Base-by-base conservation (phyloP, 2,329 filamentous ascomycete species). In the Alternaria sp. region DNA sequence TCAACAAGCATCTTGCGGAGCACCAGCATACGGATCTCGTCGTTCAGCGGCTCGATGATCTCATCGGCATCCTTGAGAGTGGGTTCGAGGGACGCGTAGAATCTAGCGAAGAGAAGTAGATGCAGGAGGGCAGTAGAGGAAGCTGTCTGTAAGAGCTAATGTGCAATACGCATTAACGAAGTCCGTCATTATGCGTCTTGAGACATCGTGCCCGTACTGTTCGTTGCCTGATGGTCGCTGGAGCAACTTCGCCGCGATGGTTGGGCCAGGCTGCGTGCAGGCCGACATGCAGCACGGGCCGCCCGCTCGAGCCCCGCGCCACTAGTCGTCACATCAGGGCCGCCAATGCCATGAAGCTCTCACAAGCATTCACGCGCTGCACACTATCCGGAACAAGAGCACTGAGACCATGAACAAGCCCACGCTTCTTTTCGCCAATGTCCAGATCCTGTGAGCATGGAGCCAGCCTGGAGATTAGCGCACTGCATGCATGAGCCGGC, bases 1-100 rank as follows among this genome's bases (percentile, higher is more conserved):
- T 86, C n/a, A 97, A 97, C 76, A 80, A 79, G 59, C 85, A 90
- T 67, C 77, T 97, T 61, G 87, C 85, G 8, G 84, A 87, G 23
- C 91, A 96, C 75, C 86, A 89, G 67, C 88, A 93, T 77, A 96
- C 93, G 0, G 93, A 96, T 79, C 73, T 95, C 49, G 89, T 89
- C 11, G 90, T 97, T 55, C 78, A 81, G 55, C 65, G 73, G 74
- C 77, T 97, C 63, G 93, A 96, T 75, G 92, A 97, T 63, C 79
- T 97, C 68, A 87, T 96, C 57, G 84, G 83, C 10, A 84, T 97
- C 8, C 81, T 97, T 25, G 93, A 97, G 66, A 81, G 85, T 2
- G 93, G 93, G 0, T 95, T 95, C 74, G 83, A 86, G 55, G 90
- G 89, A 47, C 70, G 72, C 55, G 69, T 72, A 25, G 73, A 73